Percentiles rank a stretch among this genome's conserved stretches.
phyloP scores from a whole-genome alignment of 2,329 filamentous ascomycete species.

The Xylaria digitata region DNA sequence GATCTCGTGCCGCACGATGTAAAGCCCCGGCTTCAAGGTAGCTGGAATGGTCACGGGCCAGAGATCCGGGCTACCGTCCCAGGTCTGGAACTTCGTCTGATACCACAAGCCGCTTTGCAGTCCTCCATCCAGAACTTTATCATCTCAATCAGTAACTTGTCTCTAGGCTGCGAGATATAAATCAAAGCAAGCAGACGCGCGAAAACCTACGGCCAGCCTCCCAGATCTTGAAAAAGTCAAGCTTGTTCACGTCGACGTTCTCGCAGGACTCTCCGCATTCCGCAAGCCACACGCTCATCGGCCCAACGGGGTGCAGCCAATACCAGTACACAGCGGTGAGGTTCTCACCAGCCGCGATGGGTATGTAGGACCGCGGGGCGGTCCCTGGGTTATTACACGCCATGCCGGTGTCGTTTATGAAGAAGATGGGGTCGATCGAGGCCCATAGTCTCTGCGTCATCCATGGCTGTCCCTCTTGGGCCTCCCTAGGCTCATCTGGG shows the following conservation, averaged over 20 bases:
- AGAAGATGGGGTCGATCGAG: conserved; percentile 55
- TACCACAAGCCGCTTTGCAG: conserved; percentile 54
- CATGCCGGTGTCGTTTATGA: conserved; percentile 48
- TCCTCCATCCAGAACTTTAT: conserved; percentile 47
- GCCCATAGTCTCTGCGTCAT: conserved; percentile 54
- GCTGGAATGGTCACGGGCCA: conserved; percentile 61
- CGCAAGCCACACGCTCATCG: conserved; percentile 55
- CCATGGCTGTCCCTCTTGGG: conserved; percentile 53
- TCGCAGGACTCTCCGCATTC: conserved; percentile 50
- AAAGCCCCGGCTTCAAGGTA: conserved; percentile 59
- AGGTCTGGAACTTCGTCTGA: conserved; percentile 54
- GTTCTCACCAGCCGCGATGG: conserved; percentile 52
- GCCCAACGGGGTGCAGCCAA: conserved; percentile 56
- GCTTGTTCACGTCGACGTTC: conserved; percentile 48
- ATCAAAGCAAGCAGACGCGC: not conserved
- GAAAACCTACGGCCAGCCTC: conserved; percentile 48
- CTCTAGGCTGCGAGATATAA: not conserved
- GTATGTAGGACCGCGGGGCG: conserved; percentile 52
- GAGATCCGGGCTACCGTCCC: conserved; percentile 53
- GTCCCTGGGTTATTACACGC: conserved; percentile 54
- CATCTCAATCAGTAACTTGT: conserved; percentile 1
- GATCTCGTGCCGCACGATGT: conserved; percentile 65
- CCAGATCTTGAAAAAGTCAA: conserved; percentile 56
- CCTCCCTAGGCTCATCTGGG: conserved; percentile 47
- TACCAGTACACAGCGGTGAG: conserved; percentile 56